Evolutionary conservation across 1,284 basidiomycete genomes (phyloP), one percentile per base, ranked within the genome.

Genomic region (Trametes hirsuta): DNA sequence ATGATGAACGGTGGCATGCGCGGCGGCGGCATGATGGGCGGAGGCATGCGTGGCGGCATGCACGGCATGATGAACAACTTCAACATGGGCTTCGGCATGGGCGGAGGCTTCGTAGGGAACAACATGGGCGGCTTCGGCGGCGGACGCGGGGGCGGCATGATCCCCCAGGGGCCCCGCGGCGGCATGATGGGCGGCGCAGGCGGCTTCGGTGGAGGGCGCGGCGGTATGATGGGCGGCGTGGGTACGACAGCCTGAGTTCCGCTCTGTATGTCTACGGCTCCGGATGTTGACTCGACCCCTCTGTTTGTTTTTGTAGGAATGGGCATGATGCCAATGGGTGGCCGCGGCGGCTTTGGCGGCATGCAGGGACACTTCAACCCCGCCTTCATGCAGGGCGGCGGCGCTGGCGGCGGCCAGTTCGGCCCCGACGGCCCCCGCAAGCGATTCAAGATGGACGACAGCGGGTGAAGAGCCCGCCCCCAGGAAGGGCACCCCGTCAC

Each of bases 311-410:
- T 58, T 65, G 60, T 63, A 66, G 68, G 67, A 54, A 66, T 83
- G 80, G 81, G 81, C 70, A 81, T 83, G 78, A 78, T 81, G 74
- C 72, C 76, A 64, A 76, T 77, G 73, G 76, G 74, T 52, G 75
- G 77, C 59, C 75, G 84, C 55, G 80, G 80, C 60, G 79, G 81
- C 50, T 81, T 82, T 69, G 76, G 75, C 61, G 77, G 77, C 64
- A 77, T 81, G 67, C 75, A 75, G 60, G 86, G 86, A 15, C 86
- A 90, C 74, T 85, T 87, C 76, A 90, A 90, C 71, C 87, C 87
- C 10, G 86, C 86, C 37, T 90, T 90, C 71, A 85, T 88, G 77
- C 81, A 81, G 70, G 79, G 77, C 47, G 74, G 72, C 24, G 75
- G 73, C 25, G 76, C 76, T 36, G 75, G 74, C 12, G 74, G 72